Percentiles rank a stretch among this genome's conserved stretches.
phyloP scores from a whole-genome alignment of 1,284 basidiomycete species.

The Schizopora paradoxa region DNA sequence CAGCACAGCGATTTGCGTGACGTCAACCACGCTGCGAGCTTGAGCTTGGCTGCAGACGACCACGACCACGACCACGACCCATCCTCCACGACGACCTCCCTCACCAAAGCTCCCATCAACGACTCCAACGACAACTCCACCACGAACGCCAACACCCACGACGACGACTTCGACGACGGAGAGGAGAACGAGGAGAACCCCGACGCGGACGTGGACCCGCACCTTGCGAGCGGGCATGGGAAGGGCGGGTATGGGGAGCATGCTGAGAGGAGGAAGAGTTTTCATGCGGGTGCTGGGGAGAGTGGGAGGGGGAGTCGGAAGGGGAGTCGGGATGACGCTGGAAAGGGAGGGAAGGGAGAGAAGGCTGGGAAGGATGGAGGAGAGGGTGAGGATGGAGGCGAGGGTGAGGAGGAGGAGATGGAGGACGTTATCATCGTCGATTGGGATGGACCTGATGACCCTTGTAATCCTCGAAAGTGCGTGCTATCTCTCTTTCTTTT shows the following conservation, averaged over 20 bases:
- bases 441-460: constrained; percentile 61
- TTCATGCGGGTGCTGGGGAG: no score
- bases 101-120: no score
- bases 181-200: background rate
- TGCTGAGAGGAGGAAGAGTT: background rate
- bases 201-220: background rate
- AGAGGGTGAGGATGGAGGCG: constrained; percentile 4
- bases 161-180: background rate
- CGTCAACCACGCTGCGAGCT: no score
- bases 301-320: no score
- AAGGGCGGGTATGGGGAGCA: background rate
- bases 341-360: background rate
- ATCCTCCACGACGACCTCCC: no score
- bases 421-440: constrained; percentile 39
- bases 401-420: constrained; percentile 5
- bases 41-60: no score
- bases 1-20: no score
- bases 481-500: constrained; percentile 17
- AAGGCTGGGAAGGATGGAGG: background rate
- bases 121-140: background rate
- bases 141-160: background rate
- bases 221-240: background rate
- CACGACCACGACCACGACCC: no score
- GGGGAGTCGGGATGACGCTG: no score
- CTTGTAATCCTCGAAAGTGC: constrained; percentile 61